Percentiles rank a stretch among this genome's conserved stretches.
Evolutionary conservation across 345 rosid species (phyloP).

Genomic region (Eucalyptus sp.): DNA sequence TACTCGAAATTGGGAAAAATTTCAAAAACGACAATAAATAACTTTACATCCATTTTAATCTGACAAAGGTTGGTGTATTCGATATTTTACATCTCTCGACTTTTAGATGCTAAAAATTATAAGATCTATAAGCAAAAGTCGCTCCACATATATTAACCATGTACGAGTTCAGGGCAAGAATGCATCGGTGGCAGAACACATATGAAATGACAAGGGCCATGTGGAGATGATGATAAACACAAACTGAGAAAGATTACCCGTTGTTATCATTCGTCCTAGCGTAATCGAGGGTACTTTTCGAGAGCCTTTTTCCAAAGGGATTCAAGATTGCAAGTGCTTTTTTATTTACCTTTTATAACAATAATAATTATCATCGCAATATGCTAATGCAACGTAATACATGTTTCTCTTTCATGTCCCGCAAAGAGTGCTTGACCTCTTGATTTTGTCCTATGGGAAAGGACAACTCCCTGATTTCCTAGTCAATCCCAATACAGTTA

Average conservation of each 20-base stretch:
- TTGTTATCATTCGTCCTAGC: slow-evolving; percentile 18
- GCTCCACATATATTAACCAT: not conserved
- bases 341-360: no score
- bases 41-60: no score
- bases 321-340: slow-evolving; percentile 8
- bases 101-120: not conserved
- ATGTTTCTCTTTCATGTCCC: not conserved
- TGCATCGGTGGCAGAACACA: no score
- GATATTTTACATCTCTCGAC: not conserved
- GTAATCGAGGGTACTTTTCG: slow-evolving; percentile 4
- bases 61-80: not conserved
- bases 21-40: no score
- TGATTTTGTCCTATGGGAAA: slow-evolving; percentile 17
- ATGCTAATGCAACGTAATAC: not conserved
- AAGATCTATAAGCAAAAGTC: no score
- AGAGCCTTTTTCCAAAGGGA: slow-evolving; percentile 27
- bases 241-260: slow-evolving; percentile 1
- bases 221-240: not conserved
- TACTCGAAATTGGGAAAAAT: no score
- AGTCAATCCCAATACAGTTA: slow-evolving; percentile 1
- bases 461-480: slow-evolving; percentile 8
- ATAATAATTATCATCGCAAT: no score
- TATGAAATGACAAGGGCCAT: no score
- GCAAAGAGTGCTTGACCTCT: slow-evolving; percentile 17
- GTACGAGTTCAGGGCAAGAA: no score